Conservation (phyloP, 345 rosid genomes). For the Pelargonium nanum region DNA sequence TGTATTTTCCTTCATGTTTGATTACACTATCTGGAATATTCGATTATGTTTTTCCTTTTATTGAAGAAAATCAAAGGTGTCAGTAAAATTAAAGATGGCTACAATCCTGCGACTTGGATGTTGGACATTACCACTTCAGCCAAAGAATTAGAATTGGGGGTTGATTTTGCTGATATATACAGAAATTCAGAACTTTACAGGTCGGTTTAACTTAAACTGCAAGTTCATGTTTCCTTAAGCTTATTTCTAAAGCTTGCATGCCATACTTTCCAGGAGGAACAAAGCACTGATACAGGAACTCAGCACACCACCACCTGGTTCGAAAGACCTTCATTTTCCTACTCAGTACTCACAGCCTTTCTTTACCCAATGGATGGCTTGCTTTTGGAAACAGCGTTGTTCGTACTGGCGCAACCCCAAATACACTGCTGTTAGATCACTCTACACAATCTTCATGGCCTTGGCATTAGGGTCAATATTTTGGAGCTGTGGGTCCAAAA, state of each 20-base stretch:
- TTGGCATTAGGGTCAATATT: constrained; percentile 57
- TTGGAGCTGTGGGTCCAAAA: constrained; percentile 59
- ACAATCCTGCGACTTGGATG: constrained; percentile 95
- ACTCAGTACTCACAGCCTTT: constrained; percentile 40
- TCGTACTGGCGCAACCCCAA: constrained; percentile 11
- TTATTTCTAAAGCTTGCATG: background rate
- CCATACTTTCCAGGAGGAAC: constrained; percentile 18
- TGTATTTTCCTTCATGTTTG: background rate
- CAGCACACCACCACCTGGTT: too few relatives aligned
- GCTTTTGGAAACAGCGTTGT: too few relatives aligned
- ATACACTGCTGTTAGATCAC: constrained; percentile 56
- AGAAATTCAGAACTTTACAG: constrained; percentile 49
- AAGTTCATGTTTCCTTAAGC: too few relatives aligned
- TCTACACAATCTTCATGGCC: constrained; percentile 41
- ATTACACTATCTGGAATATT: too few relatives aligned
- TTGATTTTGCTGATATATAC: constrained; percentile 52
- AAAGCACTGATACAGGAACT: too few relatives aligned
- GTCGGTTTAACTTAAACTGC: constrained; percentile 15
- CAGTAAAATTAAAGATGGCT: constrained; percentile 50
- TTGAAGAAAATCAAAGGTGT: constrained; percentile 60
- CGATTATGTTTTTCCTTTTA: background rate
- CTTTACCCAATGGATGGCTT: constrained; percentile 21
- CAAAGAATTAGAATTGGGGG: constrained; percentile 48
- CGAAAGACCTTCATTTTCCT: too few relatives aligned
- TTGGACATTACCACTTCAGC: constrained; percentile 47